Evolutionary conservation across 805 yeast genomes (phyloP), one percentile per base, ranked within the genome.

Genomic region (Ogataea chonburiensis): DNA sequence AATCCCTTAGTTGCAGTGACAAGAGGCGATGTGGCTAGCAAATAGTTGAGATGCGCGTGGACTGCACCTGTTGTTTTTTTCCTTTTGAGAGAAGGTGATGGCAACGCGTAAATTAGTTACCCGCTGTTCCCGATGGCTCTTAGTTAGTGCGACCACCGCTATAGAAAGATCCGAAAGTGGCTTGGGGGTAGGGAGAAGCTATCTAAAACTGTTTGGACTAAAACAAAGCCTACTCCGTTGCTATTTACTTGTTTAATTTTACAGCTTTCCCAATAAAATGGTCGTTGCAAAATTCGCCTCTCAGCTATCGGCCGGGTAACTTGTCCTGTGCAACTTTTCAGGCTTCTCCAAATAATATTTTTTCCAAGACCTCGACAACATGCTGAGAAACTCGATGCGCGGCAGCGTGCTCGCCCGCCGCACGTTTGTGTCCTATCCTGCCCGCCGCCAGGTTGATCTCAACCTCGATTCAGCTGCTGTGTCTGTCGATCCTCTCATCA

Each of bases 201-300:
- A 35, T 33, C 28, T 37, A 34, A 33, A 34, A 38, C 37, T 27
- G 34, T 17, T 38, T 24, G 27, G 31, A 34, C 38, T 31, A 26
- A 32, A 37, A 31, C 36, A 37, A 37, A 19, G 36, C 41, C 34
- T 29, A 30, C 34, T 23, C 42, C 33, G 30, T 42, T 42, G 42
- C 43, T 38, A 35, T 38, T 42, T 42, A 42, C 43, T 42, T 38
- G 40, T 38, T 38, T 38, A 28, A 38, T 38, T 42, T 42, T 38
- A 42, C 37, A 34, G 43, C 40, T 39, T 39, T 38, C 38, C 33
- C 38, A 29, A 37, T 38, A 32, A 28, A 34, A 33, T 37, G 40
- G 34, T 37, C 40, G 40, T 37, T 37, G 40, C 40, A 40, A 37
- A 41, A 41, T 37, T 41, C 42, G 41, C 39, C 37, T 35, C 34